Evolutionary conservation across 139 green algal genomes (phyloP).

Genomic region (Chlorella sp.): DNA sequence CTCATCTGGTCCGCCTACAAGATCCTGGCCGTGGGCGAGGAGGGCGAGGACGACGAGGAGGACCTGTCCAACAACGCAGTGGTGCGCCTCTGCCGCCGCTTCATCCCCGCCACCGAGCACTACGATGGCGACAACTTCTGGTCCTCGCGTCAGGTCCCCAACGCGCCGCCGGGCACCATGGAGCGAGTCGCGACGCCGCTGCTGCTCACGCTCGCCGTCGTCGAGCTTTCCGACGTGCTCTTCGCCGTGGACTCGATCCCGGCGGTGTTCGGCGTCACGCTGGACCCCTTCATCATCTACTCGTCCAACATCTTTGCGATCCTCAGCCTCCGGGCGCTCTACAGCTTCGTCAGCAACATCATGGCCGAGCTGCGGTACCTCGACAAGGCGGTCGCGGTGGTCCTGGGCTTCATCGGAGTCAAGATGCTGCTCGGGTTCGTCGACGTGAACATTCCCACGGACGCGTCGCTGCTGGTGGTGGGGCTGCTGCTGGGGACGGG

Average conservation of each 20-base stretch:
- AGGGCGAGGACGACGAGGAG: conserved; percentile 63
- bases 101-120: conserved; percentile 60
- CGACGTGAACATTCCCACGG: conserved; percentile 66
- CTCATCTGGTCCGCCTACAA: conserved; percentile 80
- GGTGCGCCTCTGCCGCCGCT: conserved; percentile 48
- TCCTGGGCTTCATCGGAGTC: conserved; percentile 79
- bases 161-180: not conserved
- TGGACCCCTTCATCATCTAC: conserved; percentile 98
- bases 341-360: conserved; percentile 42
- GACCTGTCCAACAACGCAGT: conserved; percentile 70
- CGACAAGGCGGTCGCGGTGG: conserved; percentile 80
- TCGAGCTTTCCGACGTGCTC: conserved; percentile 92
- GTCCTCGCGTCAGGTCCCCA: not conserved
- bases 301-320: conserved; percentile 94
- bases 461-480: conserved; percentile 67
- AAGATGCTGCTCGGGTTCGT: conserved; percentile 80
- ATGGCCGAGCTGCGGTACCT: conserved; percentile 53
- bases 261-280: conserved; percentile 86
- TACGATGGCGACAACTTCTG: conserved; percentile 92
- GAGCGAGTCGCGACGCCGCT: conserved; percentile 73
- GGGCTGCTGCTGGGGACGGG: conserved; percentile 56
- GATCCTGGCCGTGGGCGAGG: conserved; percentile 36
- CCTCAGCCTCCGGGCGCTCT: conserved; percentile 71
- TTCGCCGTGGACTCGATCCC: conserved; percentile 82
- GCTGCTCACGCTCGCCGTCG: conserved; percentile 83